Evolutionary conservation across 164 flowering plant species (phyloP).

Genomic region (Aristolochia contorta): DNA sequence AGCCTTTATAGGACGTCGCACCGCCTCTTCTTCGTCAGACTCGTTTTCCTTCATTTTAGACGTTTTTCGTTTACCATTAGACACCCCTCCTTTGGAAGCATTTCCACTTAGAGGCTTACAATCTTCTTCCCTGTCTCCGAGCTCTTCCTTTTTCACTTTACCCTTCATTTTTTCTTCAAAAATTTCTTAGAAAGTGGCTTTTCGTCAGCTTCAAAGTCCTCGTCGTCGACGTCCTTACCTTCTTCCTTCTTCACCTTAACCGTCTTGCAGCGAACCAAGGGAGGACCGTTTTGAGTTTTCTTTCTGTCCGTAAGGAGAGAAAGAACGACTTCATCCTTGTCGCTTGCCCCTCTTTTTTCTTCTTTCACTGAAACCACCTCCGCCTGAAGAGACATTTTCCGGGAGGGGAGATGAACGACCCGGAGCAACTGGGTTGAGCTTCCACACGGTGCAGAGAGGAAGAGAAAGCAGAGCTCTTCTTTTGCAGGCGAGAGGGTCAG

Average conservation of each 20-base stretch:
- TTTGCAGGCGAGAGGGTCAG: too few relatives aligned
- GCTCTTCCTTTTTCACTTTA: neutral
- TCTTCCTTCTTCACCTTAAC: conserved; percentile 33
- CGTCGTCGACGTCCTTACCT: conserved; percentile 12
- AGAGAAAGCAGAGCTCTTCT: too few relatives aligned
- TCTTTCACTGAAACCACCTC: too few relatives aligned
- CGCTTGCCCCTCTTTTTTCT: neutral
- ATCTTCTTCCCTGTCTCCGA: neutral
- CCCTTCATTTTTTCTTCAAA: neutral
- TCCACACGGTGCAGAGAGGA: too few relatives aligned
- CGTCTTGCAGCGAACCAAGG: conserved; percentile 12
- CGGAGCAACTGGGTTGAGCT: too few relatives aligned
- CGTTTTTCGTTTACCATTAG: conserved; percentile 24
- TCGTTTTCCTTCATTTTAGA: conserved; percentile 11
- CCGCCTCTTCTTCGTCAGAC: neutral
- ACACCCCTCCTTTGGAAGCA: neutral
- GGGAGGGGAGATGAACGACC: too few relatives aligned
- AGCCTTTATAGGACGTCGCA: conserved; percentile 9
- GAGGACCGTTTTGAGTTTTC: conserved; percentile 19
- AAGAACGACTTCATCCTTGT: conserved; percentile 16
- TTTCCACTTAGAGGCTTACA: too few relatives aligned
- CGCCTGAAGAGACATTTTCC: too few relatives aligned
- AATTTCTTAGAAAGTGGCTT: neutral
- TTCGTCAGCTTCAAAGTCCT: neutral
- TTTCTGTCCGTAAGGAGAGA: conserved; percentile 17